phyloP scores from a whole-genome alignment of 2,329 filamentous ascomycete genomes.

The Botryotinia globosa region DNA sequence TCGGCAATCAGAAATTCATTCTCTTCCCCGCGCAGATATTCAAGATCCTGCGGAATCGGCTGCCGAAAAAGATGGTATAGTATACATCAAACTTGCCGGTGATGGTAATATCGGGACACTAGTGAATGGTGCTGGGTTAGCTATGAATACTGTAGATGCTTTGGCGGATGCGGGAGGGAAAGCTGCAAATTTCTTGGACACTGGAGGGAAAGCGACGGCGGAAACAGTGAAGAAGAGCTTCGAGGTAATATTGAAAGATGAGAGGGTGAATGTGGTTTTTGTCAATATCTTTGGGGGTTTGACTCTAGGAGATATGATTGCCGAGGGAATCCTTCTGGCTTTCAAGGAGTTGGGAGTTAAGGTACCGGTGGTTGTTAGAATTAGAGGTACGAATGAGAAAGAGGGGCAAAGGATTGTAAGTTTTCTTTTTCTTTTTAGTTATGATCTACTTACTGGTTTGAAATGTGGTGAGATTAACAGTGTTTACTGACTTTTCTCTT shows the following conservation, averaged over 20 bases:
- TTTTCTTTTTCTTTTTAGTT: conserved; percentile 20
- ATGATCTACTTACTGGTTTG: not conserved
- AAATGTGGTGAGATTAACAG: rapidly evolving
- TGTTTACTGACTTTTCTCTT: not conserved
- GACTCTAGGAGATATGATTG: conserved; percentile 74
- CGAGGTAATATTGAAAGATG: conserved; percentile 67
- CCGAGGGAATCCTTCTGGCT: conserved; percentile 68
- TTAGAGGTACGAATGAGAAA: conserved; percentile 72
- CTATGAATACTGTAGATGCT: conserved; percentile 88
- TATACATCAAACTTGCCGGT: conserved; percentile 65
- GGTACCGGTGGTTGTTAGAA: conserved; percentile 74
- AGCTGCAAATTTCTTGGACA: conserved; percentile 84
- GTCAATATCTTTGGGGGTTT: conserved; percentile 68
- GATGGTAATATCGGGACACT: conserved; percentile 71
- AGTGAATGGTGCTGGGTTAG: conserved; percentile 85
- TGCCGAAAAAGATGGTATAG: conserved; percentile 69
- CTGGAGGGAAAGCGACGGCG: conserved; percentile 81
- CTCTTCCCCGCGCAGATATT: conserved; percentile 49
- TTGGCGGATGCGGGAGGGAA: conserved; percentile 64
- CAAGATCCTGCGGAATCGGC: conserved; percentile 58
- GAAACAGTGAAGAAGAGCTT: conserved; percentile 78
- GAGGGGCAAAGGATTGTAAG: conserved; percentile 62
- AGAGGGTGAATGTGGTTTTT: conserved; percentile 68
- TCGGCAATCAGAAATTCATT: conserved; percentile 61
- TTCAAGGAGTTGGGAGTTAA: conserved; percentile 64